A percentile compares a stretch with the other conserved stretches of the same genome.
phyloP scores from a whole-genome alignment of 2,329 filamentous ascomycete genomes.

The Penicillium sp. region DNA sequence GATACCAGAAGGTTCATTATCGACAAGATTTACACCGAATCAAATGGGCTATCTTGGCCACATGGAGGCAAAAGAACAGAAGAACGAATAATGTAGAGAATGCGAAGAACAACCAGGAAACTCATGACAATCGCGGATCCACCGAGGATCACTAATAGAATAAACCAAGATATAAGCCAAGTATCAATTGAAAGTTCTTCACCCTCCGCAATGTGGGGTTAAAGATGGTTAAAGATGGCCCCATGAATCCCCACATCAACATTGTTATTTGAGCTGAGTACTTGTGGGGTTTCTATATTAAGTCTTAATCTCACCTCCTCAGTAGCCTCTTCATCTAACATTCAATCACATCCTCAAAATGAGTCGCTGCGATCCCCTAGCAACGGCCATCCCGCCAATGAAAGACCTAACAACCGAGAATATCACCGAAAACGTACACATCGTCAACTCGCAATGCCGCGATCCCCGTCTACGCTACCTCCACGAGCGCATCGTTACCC shows the following conservation, averaged over 20 bases:
- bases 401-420: constrained; percentile 70
- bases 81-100: too few species aligned
- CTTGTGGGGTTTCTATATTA: neutral
- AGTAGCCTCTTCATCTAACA: neutral
- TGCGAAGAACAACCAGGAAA: too few species aligned
- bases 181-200: too few species aligned
- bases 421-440: constrained; percentile 66
- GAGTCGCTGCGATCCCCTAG: neutral
- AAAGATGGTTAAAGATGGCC: neutral
- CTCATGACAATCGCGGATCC: too few species aligned
- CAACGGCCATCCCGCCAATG: constrained; percentile 32
- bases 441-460: constrained; percentile 63
- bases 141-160: too few species aligned
- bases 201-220: neutral
- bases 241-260: neutral
- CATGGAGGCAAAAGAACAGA: too few species aligned
- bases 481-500: constrained; percentile 65
- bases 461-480: constrained; percentile 63
- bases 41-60: too few species aligned
- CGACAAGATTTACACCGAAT: too few species aligned
- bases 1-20: too few species aligned
- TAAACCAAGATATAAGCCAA: too few species aligned
- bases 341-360: neutral
- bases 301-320: neutral
- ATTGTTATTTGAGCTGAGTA: too few species aligned